Percentiles rank a stretch among this genome's conserved stretches.
phyloP scores from a whole-genome alignment of 352 stramenopile species.

The Pelagophyceae sp. region DNA sequence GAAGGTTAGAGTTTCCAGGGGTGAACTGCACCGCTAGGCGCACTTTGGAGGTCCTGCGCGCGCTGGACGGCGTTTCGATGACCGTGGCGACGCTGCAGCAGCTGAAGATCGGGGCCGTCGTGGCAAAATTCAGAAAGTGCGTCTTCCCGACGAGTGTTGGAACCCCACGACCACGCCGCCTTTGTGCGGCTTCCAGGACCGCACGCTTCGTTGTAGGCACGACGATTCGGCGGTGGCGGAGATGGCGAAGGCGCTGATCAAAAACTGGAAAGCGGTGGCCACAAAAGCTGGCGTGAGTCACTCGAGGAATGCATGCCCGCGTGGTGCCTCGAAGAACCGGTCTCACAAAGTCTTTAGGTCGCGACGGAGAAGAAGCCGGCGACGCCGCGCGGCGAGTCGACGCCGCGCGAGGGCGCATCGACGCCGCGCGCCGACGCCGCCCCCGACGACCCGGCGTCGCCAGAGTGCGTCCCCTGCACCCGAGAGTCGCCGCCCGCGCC shows the following conservation, averaged over 20 bases:
- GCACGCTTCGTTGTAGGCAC: neutral
- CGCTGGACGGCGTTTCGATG: neutral
- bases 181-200: too few relatives aligned
- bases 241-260: constrained; percentile 62
- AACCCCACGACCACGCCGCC: too few relatives aligned
- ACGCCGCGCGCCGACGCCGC: neutral
- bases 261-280: constrained; percentile 71
- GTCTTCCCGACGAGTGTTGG: too few relatives aligned
- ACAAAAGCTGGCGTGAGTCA: constrained; percentile 37
- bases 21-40: neutral
- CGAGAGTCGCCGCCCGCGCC: too few relatives aligned
- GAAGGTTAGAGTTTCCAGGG: too few relatives aligned
- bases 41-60: neutral
- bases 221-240: constrained; percentile 60
- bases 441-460: neutral
- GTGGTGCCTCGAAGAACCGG: too few relatives aligned
- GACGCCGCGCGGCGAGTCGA: neutral
- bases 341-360: too few relatives aligned
- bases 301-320: neutral
- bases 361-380: too few relatives aligned
- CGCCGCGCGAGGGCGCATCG: neutral
- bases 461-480: too few relatives aligned
- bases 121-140: too few relatives aligned
- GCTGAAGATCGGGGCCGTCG: constrained; percentile 3
- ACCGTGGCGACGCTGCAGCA: constrained; percentile 2